Evolutionary conservation across 768 basidiomycete species (phyloP), one percentile per base, ranked within the genome.

Genomic region (Suillus spraguei): DNA sequence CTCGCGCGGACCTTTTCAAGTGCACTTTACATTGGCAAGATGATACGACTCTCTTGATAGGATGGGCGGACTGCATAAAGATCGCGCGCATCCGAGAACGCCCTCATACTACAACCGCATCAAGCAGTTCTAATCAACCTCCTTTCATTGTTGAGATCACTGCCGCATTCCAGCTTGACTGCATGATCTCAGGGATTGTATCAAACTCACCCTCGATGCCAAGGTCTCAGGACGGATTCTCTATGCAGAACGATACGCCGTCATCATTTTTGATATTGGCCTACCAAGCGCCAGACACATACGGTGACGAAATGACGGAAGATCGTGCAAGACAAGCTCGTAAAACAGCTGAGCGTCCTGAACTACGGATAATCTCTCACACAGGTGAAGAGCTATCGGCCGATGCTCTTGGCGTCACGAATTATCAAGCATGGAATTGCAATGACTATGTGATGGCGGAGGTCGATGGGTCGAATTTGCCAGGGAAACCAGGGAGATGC

Each of bases 61-160:
- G 87, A 1, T 99, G 96, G 97, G 95, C 95, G 11, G 92, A 96
- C 75, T 82, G 88, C 60, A 91, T 99, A 81, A 97, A 94, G 72
- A 89, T 98, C 32, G 94, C 91, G 7, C 86, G 92, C 14, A 83
- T 97, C 61, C 86, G 90, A 20, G 80, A 86, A 3, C 82, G 90
- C 44, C 82, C 85, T 58, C 80, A 83, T 17, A 76, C 79, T 0
- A 74, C 78, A 20, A 69, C 62, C 17, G 76, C 80, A n/a, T 74
- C 82, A 5, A 71, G 81, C 3, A 72, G 81, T 0, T 77, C 82
- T 2, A 83, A 81, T 63, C 76, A 82, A 10, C 82, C 88, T 0
- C 87, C 88, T 10, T 82, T 89, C 62, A 75, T 87, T 44, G 93
- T 94, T 60, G 97, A 98, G 70, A 91, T 98, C 67, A 94, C 92